Evolutionary conservation across 2,329 filamentous ascomycete species (phyloP), one percentile per base, ranked within the genome.

Genomic region (Davidsoniella neocaledoniae): DNA sequence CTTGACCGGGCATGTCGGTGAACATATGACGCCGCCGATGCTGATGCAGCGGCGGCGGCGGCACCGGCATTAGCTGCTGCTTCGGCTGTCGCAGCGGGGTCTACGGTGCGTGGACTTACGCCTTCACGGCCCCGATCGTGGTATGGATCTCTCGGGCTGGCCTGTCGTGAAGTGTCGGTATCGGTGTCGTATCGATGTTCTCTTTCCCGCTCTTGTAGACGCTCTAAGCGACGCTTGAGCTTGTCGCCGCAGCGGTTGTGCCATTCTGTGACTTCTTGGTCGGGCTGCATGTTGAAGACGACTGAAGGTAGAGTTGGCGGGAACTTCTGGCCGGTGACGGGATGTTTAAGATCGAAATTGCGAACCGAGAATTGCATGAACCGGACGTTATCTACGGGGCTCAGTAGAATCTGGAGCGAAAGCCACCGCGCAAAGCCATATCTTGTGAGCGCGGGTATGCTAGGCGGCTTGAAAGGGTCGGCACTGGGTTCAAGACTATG

Each of bases 401-500:
- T 84, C 1, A 96, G 74, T 36, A 96, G 69, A 19, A 94, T 74
- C 66, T 96, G 86, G 50, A 96, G 83, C 0, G 85, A 86, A 67
- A 94, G 83, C 90, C 90, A 98, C 62, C 86, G 80, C 41, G 90
- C 84, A 63, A 94, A 98, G 39, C 91, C 91, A 59, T 78, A 76
- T 0, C 74, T 71, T 36, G 90, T 93, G 50, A 98, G 68, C 12
- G 87, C 85, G 0, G 91, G 91, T 40, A 95, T 74, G 0, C 75
- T 79, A 0, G 90, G 91, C 0, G 79, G 70, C 3, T 74, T 74
- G 61, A 84, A 95, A 55, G 85, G 76, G 57, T 80, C 73, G 38
- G 77, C 74, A 44, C 77, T 76, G 1, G 86, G 86, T 57, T 93
- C 84, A 25, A 96, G 72, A 46, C 79, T 80, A 65, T 96, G 90